Percentiles rank a stretch among this genome's conserved stretches.
Conservation (phyloP, 2,329 filamentous ascomycete genomes). For the Colletotrichum euphorbiae region DNA sequence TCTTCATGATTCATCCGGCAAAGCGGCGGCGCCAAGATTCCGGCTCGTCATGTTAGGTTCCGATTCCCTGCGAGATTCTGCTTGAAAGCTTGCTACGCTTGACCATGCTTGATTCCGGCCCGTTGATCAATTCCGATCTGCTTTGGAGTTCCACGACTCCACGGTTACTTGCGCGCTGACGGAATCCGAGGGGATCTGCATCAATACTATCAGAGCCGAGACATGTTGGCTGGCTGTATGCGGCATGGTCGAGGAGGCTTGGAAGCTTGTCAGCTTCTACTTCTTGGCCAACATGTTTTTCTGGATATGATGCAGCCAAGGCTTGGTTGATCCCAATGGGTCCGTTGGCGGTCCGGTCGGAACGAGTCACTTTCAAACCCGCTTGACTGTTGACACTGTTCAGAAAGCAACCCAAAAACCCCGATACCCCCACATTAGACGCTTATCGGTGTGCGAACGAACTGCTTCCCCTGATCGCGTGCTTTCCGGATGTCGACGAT, state of each 20-base stretch:
- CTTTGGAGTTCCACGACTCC: not conserved
- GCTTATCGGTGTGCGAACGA: not conserved
- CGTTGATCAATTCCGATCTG: not conserved
- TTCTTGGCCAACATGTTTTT: not conserved
- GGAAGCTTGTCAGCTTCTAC: not conserved
- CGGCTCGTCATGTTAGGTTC: conserved; percentile 13
- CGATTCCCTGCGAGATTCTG: not conserved
- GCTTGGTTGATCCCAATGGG: not conserved
- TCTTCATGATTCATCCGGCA: not conserved
- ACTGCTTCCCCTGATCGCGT: not conserved
- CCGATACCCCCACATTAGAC: not conserved
- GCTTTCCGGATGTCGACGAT: not conserved
- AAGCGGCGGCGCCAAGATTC: conserved; percentile 6
- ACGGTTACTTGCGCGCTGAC: not conserved
- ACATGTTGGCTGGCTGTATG: not conserved
- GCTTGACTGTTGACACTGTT: not conserved
- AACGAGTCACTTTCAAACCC: not conserved
- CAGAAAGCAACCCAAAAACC: not conserved
- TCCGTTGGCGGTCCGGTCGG: not conserved
- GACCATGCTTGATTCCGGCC: conserved; percentile 4
- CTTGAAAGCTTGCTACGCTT: conserved; percentile 1
- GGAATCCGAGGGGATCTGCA: conserved; percentile 2
- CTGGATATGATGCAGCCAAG: not conserved
- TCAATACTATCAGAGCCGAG: conserved; percentile 1
- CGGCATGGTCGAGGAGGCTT: too few species aligned